Percentiles rank a stretch among this genome's conserved stretches.
Conservation (phyloP, 345 rosid genomes). For the Hibiscus mutabilis region DNA sequence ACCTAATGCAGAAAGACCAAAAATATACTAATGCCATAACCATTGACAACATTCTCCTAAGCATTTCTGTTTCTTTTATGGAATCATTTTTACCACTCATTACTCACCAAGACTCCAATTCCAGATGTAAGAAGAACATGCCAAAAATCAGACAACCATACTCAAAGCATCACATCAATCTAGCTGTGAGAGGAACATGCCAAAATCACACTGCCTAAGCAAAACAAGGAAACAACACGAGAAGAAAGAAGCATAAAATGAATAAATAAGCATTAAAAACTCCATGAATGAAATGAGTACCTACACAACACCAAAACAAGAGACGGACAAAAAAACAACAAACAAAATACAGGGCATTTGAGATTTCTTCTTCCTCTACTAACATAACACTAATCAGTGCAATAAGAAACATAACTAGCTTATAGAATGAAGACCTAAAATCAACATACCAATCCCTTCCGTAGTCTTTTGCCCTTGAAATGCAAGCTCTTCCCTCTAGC, state of each 20-base stretch:
- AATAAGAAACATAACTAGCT: constrained; percentile 17
- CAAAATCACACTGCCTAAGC: constrained; percentile 4
- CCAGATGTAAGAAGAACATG: not conserved
- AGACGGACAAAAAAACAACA: not conserved
- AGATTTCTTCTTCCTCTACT: constrained; percentile 30
- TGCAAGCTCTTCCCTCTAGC: constrained; percentile 13
- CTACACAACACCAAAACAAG: constrained; percentile 13
- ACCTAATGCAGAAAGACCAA: too few relatives aligned
- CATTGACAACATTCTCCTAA: too few relatives aligned
- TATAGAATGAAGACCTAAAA: constrained; percentile 8
- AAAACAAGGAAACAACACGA: not conserved
- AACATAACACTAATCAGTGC: constrained; percentile 12
- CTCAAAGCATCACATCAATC: not conserved
- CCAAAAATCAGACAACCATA: not conserved
- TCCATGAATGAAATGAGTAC: constrained; percentile 22
- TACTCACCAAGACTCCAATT: too few relatives aligned
- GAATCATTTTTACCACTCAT: too few relatives aligned
- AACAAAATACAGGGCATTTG: constrained; percentile 19
- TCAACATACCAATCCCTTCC: constrained; percentile 15
- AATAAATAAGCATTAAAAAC: constrained; percentile 23
- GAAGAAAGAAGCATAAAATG: constrained; percentile 2
- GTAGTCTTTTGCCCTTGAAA: not conserved
- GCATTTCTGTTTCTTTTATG: too few relatives aligned
- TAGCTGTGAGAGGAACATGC: not conserved
- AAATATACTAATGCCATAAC: too few relatives aligned